Evolutionary conservation across 371 early-diverging fungal species (phyloP), one percentile per base, ranked within the genome.

Genomic region (Capillidium heterosporum): DNA sequence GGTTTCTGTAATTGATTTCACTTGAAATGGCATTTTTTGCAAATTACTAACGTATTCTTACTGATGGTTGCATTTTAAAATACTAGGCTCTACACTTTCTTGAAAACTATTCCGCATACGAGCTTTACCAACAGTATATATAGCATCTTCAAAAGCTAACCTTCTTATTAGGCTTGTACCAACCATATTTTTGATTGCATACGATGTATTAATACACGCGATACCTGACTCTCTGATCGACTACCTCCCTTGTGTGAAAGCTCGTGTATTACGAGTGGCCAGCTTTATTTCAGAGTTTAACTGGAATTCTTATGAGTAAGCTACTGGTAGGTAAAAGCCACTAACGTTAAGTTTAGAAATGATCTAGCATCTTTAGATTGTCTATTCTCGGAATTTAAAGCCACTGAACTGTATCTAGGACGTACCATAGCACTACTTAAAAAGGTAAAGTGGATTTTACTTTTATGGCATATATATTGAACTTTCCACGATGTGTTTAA

Each of bases 171-270:
- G 82, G 24, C 60, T 92, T 19, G 60, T 92, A 21, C 88, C 90
- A 2, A 78, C 82, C 0, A 56, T 85, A 32, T 78, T 79, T 13
- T 63, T 86, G 11, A 68, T 87, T 43, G 77, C 82, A 0, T 92
- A 88, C 59, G 85, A 86, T 56, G 75, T 80, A 0, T 67, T 91
- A 1, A 15, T 44, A 1, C 28, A 47, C 1, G 66, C 73, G 8
- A 68, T 68, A 4, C 85, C 87, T 56, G 80, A 86, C 0, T 63
- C 82, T 13, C 65, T 71, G 1, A 62, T 67, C 17, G 70, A 67
- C 40, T 65, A 80, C 0, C 60, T 62, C 24, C 67, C 86, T 13
- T 62, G 71, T 1, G 23, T 65, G 2, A 29, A 56, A 19, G n/a
- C 10, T 21, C 67, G 71, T 0, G 54, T 87, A 10, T 32, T 49